Evolutionary conservation across 768 basidiomycete genomes (phyloP).

Genomic region (Serendipita sp.): DNA sequence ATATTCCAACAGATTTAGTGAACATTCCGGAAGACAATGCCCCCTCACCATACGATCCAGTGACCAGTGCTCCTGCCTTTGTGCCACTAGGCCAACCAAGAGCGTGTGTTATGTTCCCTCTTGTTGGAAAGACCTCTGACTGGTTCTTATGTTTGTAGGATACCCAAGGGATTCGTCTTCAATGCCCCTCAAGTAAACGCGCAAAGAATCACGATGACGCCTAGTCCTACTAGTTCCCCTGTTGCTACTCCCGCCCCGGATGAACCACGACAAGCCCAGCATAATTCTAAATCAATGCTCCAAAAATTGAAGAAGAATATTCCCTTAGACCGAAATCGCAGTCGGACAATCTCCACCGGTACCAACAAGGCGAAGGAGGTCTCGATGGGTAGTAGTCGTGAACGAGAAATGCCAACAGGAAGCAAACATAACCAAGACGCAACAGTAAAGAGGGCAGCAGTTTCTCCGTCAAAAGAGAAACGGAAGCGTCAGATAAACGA

Average conservation of each 20-base stretch:
- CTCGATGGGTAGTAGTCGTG: background rate
- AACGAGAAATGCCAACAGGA: background rate
- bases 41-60: too few species aligned
- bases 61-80: too few species aligned
- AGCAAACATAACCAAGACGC: background rate
- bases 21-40: too few species aligned
- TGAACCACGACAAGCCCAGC: too few species aligned
- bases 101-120: too few species aligned
- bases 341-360: background rate
- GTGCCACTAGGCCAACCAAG: too few species aligned
- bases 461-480: too few species aligned
- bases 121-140: too few species aligned
- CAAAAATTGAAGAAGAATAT: background rate
- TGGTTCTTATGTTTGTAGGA: background rate
- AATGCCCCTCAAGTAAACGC: slow-evolving; percentile 3
- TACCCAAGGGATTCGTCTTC: background rate
- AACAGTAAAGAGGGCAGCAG: too few species aligned
- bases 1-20: too few species aligned
- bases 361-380: background rate
- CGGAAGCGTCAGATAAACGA: background rate
- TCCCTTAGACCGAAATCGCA: background rate
- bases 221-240: background rate
- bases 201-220: background rate
- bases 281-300: too few species aligned
- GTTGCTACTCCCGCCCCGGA: background rate